phyloP scores from a whole-genome alignment of 202 grass and related monocot genomes.

The Carex arenaria region DNA sequence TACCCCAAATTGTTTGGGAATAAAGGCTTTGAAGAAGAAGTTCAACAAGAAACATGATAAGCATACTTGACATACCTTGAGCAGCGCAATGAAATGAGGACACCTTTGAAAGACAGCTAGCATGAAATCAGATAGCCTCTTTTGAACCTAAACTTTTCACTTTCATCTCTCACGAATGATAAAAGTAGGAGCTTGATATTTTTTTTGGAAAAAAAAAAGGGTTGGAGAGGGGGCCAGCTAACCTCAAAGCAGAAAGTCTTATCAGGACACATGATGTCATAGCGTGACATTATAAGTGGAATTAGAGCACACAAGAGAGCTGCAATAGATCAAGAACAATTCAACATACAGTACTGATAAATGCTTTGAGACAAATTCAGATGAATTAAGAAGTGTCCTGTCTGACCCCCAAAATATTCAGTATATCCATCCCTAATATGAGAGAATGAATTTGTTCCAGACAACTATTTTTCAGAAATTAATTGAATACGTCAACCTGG shows the following conservation, averaged over 20 bases:
- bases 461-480: not conserved
- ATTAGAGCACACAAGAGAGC: constrained; percentile 86
- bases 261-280: constrained; percentile 85
- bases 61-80: constrained; percentile 54
- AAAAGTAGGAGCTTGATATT: not conserved
- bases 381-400: not conserved
- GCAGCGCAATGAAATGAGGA: constrained; percentile 67
- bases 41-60: constrained; percentile 20
- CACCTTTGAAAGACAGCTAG: constrained; percentile 71
- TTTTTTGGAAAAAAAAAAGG: not conserved
- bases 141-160: constrained; percentile 52
- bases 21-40: no score
- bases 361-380: not conserved
- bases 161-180: constrained; percentile 8
- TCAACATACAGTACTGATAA: not conserved
- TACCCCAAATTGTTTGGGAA: no score
- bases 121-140: constrained; percentile 81
- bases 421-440: not conserved
- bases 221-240: not conserved
- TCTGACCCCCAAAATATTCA: not conserved
- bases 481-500: not conserved
- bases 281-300: constrained; percentile 89
- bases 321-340: constrained; percentile 34
- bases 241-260: constrained; percentile 95
- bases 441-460: not conserved